phyloP scores from a whole-genome alignment of 345 rosid genomes.

The Hibiscus trionum region DNA sequence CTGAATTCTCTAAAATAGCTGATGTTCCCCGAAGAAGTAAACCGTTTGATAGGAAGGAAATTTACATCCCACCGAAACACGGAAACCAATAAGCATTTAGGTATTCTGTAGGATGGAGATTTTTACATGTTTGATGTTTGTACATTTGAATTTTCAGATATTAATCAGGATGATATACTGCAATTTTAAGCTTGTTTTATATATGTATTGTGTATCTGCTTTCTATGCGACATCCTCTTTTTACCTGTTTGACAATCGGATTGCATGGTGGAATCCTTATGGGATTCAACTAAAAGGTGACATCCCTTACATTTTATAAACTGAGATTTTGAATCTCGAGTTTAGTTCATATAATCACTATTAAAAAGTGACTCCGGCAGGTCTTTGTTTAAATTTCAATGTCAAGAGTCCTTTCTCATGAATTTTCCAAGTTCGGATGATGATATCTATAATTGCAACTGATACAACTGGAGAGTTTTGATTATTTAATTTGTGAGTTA shows the following conservation, averaged over 20 bases:
- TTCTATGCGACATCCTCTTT: neutral
- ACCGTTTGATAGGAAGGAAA: slow-evolving; percentile 32
- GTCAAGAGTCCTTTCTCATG: neutral
- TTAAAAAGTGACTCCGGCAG: neutral
- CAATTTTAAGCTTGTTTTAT: neutral
- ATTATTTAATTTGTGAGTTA: neutral
- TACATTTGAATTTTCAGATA: slow-evolving; percentile 3
- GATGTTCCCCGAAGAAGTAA: slow-evolving; percentile 32
- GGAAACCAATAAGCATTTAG: slow-evolving; percentile 8
- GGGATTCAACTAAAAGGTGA: neutral
- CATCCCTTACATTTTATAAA: neutral
- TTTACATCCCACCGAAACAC: slow-evolving; percentile 19
- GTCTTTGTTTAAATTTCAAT: neutral
- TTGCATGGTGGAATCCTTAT: neutral
- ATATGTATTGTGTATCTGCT: neutral
- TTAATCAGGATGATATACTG: neutral
- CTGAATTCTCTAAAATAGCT: slow-evolving; percentile 26
- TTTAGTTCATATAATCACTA: neutral
- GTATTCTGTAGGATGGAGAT: neutral
- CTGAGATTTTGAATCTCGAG: neutral
- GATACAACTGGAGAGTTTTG: neutral
- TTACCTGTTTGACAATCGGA: neutral
- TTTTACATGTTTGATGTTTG: slow-evolving; percentile 14
- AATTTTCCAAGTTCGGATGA: neutral
- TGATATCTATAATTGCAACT: neutral